Percentiles rank a stretch among this genome's conserved stretches.
Evolutionary conservation across 2,329 filamentous ascomycete genomes (phyloP).

Genomic region (Macrophomina phaseolina): DNA sequence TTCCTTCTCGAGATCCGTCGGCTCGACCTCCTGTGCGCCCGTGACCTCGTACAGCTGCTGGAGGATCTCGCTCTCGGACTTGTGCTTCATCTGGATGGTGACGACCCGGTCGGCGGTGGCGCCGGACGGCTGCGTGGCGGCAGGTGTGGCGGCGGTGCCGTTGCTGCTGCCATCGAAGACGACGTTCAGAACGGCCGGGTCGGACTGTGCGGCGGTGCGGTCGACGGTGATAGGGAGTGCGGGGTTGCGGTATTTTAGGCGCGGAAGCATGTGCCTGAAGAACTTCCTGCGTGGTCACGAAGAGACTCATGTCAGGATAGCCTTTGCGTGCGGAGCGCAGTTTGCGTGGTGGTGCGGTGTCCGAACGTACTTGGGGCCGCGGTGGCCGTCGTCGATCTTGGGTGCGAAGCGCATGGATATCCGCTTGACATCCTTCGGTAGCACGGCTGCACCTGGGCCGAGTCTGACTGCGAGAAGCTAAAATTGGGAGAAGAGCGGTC

Average conservation of each 20-base stretch:
- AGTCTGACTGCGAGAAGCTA: slow-evolving; percentile 77
- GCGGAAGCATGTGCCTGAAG: slow-evolving; percentile 81
- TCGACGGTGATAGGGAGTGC: slow-evolving; percentile 80
- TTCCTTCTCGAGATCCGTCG: slow-evolving; percentile 64
- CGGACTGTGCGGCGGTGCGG: slow-evolving; percentile 61
- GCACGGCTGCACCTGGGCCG: slow-evolving; percentile 80
- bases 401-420: slow-evolving; percentile 76
- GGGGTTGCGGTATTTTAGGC: slow-evolving; percentile 95
- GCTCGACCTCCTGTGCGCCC: slow-evolving; percentile 61
- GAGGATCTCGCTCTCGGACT: slow-evolving; percentile 67
- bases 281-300: slow-evolving; percentile 69
- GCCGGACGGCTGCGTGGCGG: slow-evolving; percentile 27
- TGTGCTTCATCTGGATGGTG: slow-evolving; percentile 64
- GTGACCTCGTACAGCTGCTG: slow-evolving; percentile 67
- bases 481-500: slow-evolving; percentile 1
- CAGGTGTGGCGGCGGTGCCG: slow-evolving; percentile 37
- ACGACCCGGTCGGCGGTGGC: slow-evolving; percentile 40
- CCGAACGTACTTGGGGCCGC: slow-evolving; percentile 67
- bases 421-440: slow-evolving; percentile 76
- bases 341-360: neutral
- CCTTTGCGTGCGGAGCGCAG: neutral
- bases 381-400: slow-evolving; percentile 68
- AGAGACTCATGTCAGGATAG: slow-evolving; percentile 16
- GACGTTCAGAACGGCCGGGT: slow-evolving; percentile 67
- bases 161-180: slow-evolving; percentile 53